These are phyloP conservation scores for Coprinellus aureogranulatus DNA, from an alignment of 768 basidiomycete genomes.

Conservation along the genomic window DNA sequence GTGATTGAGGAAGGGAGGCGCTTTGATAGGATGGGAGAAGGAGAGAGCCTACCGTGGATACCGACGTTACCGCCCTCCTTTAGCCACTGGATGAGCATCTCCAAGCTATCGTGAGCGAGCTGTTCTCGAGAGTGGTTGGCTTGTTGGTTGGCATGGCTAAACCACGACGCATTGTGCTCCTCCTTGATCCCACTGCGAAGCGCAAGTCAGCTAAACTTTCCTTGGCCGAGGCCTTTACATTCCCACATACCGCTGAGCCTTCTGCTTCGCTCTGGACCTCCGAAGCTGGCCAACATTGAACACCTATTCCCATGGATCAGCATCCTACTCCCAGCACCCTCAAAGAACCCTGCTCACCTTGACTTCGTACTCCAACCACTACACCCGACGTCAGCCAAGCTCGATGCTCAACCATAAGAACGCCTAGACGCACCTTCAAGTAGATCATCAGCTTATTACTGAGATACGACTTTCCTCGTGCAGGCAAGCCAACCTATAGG, in stretches of 20 bases:
- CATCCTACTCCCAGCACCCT: neutral
- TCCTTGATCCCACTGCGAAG: constrained; percentile 85
- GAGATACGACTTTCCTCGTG: constrained; percentile 95
- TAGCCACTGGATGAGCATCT: constrained; percentile 93
- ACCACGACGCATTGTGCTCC: constrained; percentile 88
- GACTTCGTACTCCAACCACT: constrained; percentile 99
- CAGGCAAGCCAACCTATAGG: constrained; percentile 88
- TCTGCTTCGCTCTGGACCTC: constrained; percentile 78
- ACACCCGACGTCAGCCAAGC: constrained; percentile 15
- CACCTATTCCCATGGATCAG: constrained; percentile 50
- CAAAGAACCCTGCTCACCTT: constrained; percentile 48
- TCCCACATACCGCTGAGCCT: constrained; percentile 62
- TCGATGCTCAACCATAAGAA: neutral
- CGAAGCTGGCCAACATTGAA: constrained; percentile 98
- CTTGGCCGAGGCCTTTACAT: neutral
- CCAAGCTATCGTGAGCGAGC: constrained; percentile 87
- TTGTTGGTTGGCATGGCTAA: constrained; percentile 80
- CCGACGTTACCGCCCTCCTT: constrained; percentile 95
- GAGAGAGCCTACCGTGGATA: constrained; percentile 72
- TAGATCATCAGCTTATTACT: constrained; percentile 98
- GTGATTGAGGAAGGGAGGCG: neutral
- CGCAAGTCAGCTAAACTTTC: too few species aligned
- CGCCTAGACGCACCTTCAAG: constrained; percentile 61
- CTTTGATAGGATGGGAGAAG: neutral
- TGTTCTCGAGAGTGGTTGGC: constrained; percentile 76